Base-by-base conservation (phyloP, 768 basidiomycete species). In the Lentinus tigrinus region DNA sequence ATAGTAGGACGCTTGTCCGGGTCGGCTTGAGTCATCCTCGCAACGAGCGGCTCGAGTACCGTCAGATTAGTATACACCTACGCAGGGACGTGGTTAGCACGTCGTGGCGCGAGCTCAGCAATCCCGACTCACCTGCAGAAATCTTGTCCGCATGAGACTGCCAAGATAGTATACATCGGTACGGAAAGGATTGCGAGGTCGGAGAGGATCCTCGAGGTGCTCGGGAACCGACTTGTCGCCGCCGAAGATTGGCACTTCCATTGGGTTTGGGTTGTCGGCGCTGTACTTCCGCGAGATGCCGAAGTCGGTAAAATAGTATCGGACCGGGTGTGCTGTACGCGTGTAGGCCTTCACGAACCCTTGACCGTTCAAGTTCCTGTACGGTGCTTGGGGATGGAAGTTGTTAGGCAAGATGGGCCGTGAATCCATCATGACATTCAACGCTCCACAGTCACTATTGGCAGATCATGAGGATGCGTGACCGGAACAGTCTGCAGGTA, bases 241-340 rank as follows among this genome's bases (percentile, higher is more conserved):
- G 17, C 61, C 65, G 10, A 40, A 37, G 6, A 66, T 54, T 0
- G 53, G 57, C 17, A 27, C 13, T 24, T 70, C 74, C 0, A 56
- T 58, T 0, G 75, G 72, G 0, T 60, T 38, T 0, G 64, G 48
- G 6, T 71, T 59, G 0, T 65, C 48, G 0, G 73, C 70, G 2
- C 52, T 58, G 52, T 73, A 77, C 2, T 57, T 61, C 0, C 64
- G 64, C 24, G 64, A 55, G 3, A 58, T 9, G 16, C 60, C 67
- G 42, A 67, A 65, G 61, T 72, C 72, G 44, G 65, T 65, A 34
- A 65, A 57, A 38, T 64, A 67, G 53, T 73, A 73, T 39, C 52
- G 58, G 3, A 63, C 36, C 1, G 73, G 70, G 1, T 61, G 60
- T 24, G 57, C 46, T 1, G 70, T 73, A 0, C 70, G 60, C 4